These are phyloP conservation scores for Chiua virens DNA, from an alignment of 768 basidiomycete genomes.

Conservation along the genomic window DNA sequence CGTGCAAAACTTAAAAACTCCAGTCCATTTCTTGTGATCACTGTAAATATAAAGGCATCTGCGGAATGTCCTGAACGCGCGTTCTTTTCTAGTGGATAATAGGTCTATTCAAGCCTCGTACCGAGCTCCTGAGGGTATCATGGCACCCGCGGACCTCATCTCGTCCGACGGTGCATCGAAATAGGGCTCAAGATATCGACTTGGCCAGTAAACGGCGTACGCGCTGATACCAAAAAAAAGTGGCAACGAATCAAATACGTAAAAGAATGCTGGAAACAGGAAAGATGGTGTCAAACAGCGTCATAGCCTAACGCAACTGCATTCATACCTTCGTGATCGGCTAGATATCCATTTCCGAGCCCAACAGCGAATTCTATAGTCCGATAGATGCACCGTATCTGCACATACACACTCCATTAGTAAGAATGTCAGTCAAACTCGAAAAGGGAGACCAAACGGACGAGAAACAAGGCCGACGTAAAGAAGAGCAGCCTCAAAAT, in stretches of 20 bases:
- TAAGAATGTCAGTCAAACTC: not conserved
- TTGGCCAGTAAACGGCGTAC: conserved; percentile 30
- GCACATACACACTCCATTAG: not conserved
- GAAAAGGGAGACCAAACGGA: conserved; percentile 7
- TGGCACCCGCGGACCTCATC: not conserved
- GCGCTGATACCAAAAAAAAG: conserved; percentile 24
- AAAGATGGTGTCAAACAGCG: not conserved
- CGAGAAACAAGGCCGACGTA: conserved; percentile 25
- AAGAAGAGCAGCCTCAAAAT: conserved; percentile 24
- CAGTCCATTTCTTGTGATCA: too few relatives aligned
- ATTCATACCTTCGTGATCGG: conserved; percentile 23
- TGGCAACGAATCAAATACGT: conserved; percentile 30
- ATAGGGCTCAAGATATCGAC: conserved; percentile 16
- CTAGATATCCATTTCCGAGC: conserved; percentile 17
- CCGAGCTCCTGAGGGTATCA: not conserved
- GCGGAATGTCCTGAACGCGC: too few relatives aligned
- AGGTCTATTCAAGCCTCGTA: not conserved
- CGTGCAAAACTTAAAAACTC: too few relatives aligned
- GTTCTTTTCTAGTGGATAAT: too few relatives aligned
- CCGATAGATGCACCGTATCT: conserved; percentile 33
- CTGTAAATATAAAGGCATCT: too few relatives aligned
- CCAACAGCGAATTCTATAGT: conserved; percentile 22
- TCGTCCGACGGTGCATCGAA: not conserved
- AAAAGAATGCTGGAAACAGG: conserved; percentile 24
- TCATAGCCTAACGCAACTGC: not conserved